Base-by-base conservation (phyloP, 768 basidiomycete species). In the Lyophyllum atratum region DNA sequence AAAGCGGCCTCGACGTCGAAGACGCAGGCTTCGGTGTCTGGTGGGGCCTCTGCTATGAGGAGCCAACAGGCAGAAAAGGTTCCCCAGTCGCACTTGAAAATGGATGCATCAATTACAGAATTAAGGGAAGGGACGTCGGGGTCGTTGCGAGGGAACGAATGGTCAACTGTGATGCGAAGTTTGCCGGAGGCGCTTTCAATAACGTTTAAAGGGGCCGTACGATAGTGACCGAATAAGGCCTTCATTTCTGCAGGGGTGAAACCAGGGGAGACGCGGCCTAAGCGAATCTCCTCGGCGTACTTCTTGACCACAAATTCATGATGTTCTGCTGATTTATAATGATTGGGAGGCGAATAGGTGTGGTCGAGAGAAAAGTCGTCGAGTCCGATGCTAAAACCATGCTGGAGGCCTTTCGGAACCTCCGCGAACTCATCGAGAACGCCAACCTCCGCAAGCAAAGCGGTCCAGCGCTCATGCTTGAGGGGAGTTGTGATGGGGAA, bases 401-500 rank as follows among this genome's bases (percentile, higher is more conserved):
- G 3, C 21, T 14, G n/a, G 40, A 54, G 52, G 44, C 52, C 52
- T n/a, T 29, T 33, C n/a, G 19, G 52, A 33, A 54, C 33, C 11
- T 54, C 52, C 2, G 8, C 15, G 19, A 45, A 54, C 26, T 45
- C 40, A 2, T 45, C 21, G 1, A 46, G 43, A 15, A 19, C 4
- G 17, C 43, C 52, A 11, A 31, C 40, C 12, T 54, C 52, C 5
- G 19, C 25, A 26, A 48, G 46, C 42, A 43, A 21, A 4, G 21
- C 21, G 19, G 42, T 39, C 63, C 67, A 69, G 12, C 33, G 43
- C 6, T 43, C 40, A 44, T 56, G 59, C 6, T 19, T 39, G 8
- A 65, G 59, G 1, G 60, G 60, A 21, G 66, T 70, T 14, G 58
- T 24, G 15, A 70, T 55, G 0, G 60, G 63, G 4, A 61, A 55